A percentile compares a stretch with the other conserved stretches of the same genome.
Evolutionary conservation across 139 green algal species (phyloP).

Genomic region (Diplosphaera chodatii): DNA sequence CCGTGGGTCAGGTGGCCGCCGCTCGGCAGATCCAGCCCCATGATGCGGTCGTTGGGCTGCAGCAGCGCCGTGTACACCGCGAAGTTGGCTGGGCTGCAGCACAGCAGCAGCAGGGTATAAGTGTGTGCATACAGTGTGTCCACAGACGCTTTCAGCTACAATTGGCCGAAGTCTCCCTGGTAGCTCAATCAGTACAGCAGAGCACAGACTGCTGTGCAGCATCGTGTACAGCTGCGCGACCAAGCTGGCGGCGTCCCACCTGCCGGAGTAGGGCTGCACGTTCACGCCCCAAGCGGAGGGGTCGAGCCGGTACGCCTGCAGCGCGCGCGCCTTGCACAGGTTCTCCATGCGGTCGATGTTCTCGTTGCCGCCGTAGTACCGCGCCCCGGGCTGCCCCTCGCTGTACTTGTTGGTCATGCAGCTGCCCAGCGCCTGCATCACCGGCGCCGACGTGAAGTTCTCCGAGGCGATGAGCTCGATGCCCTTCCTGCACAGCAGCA

Average conservation of each 20-base stretch:
- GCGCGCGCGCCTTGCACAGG: slow-evolving; percentile 66
- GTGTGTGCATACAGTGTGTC: no score
- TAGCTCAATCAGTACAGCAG: no score
- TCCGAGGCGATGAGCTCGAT: slow-evolving; percentile 98
- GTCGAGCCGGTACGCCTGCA: slow-evolving; percentile 67
- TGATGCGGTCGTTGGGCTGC: slow-evolving; percentile 78
- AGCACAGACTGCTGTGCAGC: no score
- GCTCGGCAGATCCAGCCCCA: slow-evolving; percentile 80
- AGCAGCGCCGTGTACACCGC: slow-evolving; percentile 85
- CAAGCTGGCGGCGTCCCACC: no score
- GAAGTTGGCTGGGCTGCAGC: slow-evolving; percentile 88
- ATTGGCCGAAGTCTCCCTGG: no score
- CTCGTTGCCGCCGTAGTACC: slow-evolving; percentile 98
- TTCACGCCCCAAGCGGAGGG: slow-evolving; percentile 74
- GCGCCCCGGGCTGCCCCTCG: slow-evolving; percentile 86
- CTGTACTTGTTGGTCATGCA: slow-evolving; percentile 98
- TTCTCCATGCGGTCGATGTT: slow-evolving; percentile 76
- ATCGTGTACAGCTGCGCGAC: no score
- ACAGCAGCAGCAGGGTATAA: no score
- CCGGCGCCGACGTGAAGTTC: slow-evolving; percentile 91
- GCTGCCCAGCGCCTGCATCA: slow-evolving; percentile 94
- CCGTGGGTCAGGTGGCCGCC: slow-evolving; percentile 86
- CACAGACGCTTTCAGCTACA: no score
- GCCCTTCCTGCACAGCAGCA: slow-evolving; percentile 80
- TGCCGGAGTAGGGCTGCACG: slow-evolving; percentile 81